Evolutionary conservation across 192 early-diverging fungal genomes (phyloP).

Genomic region (Umbelopsis ramanniana): DNA sequence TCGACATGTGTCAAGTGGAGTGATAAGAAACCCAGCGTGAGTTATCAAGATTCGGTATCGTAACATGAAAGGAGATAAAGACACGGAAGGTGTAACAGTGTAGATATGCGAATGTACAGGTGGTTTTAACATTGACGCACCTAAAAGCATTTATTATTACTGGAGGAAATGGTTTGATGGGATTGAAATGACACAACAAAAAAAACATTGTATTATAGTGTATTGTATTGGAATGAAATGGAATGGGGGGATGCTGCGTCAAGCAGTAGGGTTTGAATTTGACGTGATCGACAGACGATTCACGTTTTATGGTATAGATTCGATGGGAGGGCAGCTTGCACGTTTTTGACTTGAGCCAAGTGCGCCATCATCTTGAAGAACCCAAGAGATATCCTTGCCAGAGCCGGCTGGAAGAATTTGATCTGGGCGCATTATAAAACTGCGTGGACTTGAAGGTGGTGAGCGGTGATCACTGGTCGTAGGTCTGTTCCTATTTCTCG

Average conservation of each 20-base stretch:
- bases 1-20: too few relatives aligned
- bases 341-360: not conserved
- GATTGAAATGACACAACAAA: not conserved
- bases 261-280: not conserved
- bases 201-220: too few relatives aligned
- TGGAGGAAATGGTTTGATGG: not conserved
- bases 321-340: not conserved
- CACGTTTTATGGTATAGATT: constrained; percentile 20
- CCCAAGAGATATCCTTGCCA: not conserved
- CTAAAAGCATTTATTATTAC: too few relatives aligned
- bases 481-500: constrained; percentile 2
- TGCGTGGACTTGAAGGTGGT: constrained; percentile 4
- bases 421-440: constrained; percentile 2
- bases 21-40: too few relatives aligned
- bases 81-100: too few relatives aligned
- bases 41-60: too few relatives aligned
- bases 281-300: not conserved
- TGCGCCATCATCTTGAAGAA: not conserved
- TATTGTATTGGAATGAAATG: too few relatives aligned
- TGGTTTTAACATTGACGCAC: too few relatives aligned
- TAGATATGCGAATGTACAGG: too few relatives aligned
- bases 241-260: not conserved
- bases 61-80: too few relatives aligned
- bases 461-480: not conserved
- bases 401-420: constrained; percentile 5